Evolutionary conservation across 2,329 filamentous ascomycete species (phyloP), one percentile per base, ranked within the genome.

Genomic region (Dothideomycetes sp.): DNA sequence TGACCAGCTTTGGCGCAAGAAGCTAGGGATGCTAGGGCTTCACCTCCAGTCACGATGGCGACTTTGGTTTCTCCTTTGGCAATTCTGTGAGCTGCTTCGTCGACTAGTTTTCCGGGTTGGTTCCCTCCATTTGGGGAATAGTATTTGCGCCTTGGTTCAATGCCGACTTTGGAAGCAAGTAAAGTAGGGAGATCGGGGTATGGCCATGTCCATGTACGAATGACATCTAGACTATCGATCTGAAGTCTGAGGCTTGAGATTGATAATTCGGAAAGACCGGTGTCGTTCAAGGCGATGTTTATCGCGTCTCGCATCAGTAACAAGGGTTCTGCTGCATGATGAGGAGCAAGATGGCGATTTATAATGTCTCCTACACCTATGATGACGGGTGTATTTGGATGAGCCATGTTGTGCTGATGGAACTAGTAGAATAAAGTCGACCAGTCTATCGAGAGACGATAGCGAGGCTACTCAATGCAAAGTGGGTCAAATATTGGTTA

Each of bases 171-270:
- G 27, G 68, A 49, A 1, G 70, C 63, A 5, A 83, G 53, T 1
- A 75, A 58, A 4, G 63, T 64, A 0, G 77, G 74, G 2, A 81
- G 56, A 52, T 82, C 70, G 1, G 64, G 57, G 51, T 82, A 82
- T 1, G 72, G 69, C 78, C 78, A 81, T 0, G 78, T 80, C 78
- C 78, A 82, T 0, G 74, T 74, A 28, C 65, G 67, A 8, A 81
- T 76, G 4, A 80, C 68, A 30, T 70, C 64, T 32, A 82, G 63
- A 48, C 70, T 74, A 52, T 81, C 76, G 38, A 79, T 70, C 1
- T 58, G 56, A 0, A 60, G 50, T 45, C 64, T 64, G 0, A 79
- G 52, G 1, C 59, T 51, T 9, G 48, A 47, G 5, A 51, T 37
- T 2, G 53, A 43, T 2, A 51, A 27, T 2, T 54, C 50, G 10